phyloP scores from a whole-genome alignment of 2,329 filamentous ascomycete genomes.

The Fusarium devonianum region DNA sequence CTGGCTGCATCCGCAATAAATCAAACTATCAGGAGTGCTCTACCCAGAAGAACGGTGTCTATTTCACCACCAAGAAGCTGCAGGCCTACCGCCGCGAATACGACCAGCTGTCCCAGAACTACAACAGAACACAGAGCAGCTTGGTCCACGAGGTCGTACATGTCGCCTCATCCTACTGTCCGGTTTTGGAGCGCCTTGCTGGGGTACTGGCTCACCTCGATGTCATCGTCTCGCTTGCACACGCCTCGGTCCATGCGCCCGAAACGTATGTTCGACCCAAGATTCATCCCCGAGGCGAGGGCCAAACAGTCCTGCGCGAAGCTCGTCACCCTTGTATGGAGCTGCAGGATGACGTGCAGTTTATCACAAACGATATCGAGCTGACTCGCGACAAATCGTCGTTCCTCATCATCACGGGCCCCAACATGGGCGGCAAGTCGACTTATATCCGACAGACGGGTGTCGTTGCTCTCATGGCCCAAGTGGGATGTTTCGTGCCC shows the following conservation, averaged over 20 bases:
- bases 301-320: constrained; percentile 88
- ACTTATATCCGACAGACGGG: constrained; percentile 98
- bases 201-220: constrained; percentile 91
- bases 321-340: constrained; percentile 97
- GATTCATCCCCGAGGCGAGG: constrained; percentile 87
- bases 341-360: constrained; percentile 97
- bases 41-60: constrained; percentile 98
- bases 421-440: constrained; percentile 99
- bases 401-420: constrained; percentile 95
- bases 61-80: constrained; percentile 88
- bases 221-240: constrained; percentile 92
- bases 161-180: constrained; percentile 93
- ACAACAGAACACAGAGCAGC: constrained; percentile 91
- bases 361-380: constrained; percentile 96
- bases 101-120: constrained; percentile 91
- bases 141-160: constrained; percentile 91
- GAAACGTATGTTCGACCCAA: constrained; percentile 89
- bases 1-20: constrained; percentile 91
- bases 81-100: constrained; percentile 86
- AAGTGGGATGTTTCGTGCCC: constrained; percentile 95
- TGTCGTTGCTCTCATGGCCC: constrained; percentile 96
- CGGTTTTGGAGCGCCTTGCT: constrained; percentile 87
- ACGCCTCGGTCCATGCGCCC: constrained; percentile 91
- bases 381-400: constrained; percentile 80
- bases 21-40: constrained; percentile 91